phyloP scores from a whole-genome alignment of 1,284 basidiomycete genomes.

The Trichosporon asahii region DNA sequence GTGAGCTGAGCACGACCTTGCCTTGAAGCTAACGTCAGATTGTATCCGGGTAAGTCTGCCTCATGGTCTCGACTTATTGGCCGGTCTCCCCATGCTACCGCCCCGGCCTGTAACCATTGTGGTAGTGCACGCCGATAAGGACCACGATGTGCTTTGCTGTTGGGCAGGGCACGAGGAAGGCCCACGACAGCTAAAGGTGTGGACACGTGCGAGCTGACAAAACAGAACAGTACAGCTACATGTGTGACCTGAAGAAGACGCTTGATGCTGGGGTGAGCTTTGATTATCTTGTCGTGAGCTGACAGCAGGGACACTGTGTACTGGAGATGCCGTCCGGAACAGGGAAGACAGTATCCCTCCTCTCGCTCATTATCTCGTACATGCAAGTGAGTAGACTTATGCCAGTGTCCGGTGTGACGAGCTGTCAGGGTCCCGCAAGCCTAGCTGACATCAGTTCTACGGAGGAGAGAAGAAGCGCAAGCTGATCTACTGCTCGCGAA shows the following conservation, averaged over 20 bases:
- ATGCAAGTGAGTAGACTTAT: conserved; percentile 68
- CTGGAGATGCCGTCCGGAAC: conserved; percentile 99
- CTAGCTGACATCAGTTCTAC: conserved; percentile 64
- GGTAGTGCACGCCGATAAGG: too few relatives aligned
- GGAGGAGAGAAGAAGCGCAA: conserved; percentile 72
- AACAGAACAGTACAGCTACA: conserved; percentile 95
- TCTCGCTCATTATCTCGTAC: conserved; percentile 96
- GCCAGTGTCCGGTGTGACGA: too few relatives aligned
- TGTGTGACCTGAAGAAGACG: conserved; percentile 96
- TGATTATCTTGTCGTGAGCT: not conserved
- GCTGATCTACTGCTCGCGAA: conserved; percentile 98
- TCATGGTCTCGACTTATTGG: not conserved
- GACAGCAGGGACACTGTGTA: conserved; percentile 85
- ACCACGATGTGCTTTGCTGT: too few relatives aligned
- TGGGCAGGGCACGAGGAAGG: too few relatives aligned
- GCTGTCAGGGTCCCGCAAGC: not conserved
- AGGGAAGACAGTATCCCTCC: conserved; percentile 94
- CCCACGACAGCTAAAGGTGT: too few relatives aligned
- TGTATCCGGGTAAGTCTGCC: conserved; percentile 38
- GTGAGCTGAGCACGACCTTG: too few relatives aligned
- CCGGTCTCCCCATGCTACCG: too few relatives aligned
- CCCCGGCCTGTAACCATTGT: conserved; percentile 11
- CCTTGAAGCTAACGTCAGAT: conserved; percentile 29
- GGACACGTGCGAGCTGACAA: too few relatives aligned
- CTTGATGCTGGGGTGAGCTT: conserved; percentile 72